phyloP scores from a whole-genome alignment of 176 grass and related monocot species.

The Alloteropsis semialata region DNA sequence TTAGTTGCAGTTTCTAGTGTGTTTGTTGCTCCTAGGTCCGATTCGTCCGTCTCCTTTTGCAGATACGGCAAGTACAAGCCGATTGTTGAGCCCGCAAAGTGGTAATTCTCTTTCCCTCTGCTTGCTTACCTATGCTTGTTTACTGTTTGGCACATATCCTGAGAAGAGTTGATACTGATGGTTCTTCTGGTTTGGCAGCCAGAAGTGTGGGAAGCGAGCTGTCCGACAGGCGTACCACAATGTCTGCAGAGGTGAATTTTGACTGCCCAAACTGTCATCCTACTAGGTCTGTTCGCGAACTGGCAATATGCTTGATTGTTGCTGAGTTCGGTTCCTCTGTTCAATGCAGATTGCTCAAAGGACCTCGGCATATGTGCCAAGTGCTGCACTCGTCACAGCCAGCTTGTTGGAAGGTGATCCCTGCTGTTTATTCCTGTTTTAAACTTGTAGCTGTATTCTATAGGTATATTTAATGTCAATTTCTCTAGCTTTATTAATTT shows the following conservation, averaged over 20 bases:
- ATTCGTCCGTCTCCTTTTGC: conserved; percentile 30
- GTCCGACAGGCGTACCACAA: conserved; percentile 86
- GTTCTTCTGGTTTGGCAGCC: conserved; percentile 46
- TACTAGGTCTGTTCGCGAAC: not conserved
- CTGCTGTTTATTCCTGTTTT: conserved; percentile 6
- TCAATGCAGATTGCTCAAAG: conserved; percentile 75
- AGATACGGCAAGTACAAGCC: conserved; percentile 96
- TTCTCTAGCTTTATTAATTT: not conserved
- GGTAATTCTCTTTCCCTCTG: conserved; percentile 40
- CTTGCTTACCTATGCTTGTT: not conserved
- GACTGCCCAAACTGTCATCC: not conserved
- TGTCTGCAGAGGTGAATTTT: conserved; percentile 67
- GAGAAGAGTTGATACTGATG: not conserved
- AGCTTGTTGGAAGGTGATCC: conserved; percentile 75
- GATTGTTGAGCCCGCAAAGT: conserved; percentile 72
- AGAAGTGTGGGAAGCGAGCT: conserved; percentile 78
- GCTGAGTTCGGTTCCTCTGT: not conserved
- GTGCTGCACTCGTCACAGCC: conserved; percentile 48
- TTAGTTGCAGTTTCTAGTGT: not conserved
- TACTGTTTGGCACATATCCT: not conserved
- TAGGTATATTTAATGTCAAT: not conserved
- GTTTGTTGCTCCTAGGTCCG: not conserved
- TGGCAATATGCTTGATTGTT: not conserved
- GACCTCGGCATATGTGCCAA: conserved; percentile 77
- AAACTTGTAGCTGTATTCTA: not conserved